Percentiles rank a stretch among this genome's conserved stretches.
phyloP scores from a whole-genome alignment of 352 stramenopile genomes.

The Globisporangium orthogonon region DNA sequence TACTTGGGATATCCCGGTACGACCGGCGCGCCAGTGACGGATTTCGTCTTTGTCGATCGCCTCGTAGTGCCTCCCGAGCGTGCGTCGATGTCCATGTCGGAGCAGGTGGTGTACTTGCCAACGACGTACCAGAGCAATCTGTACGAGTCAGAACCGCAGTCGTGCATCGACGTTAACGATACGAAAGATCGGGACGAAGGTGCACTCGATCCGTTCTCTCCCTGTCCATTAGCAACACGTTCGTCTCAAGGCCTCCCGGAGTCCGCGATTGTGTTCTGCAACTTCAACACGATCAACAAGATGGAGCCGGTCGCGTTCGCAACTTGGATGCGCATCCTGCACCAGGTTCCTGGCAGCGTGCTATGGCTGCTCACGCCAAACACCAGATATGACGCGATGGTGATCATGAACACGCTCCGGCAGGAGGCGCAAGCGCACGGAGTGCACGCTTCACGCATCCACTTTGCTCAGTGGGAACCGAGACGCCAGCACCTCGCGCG shows the following conservation, averaged over 20 bases:
- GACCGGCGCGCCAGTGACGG: conserved; percentile 57
- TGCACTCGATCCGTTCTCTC: not conserved
- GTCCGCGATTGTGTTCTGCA: conserved; percentile 68
- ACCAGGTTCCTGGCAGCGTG: conserved; percentile 71
- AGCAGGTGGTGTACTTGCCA: conserved; percentile 87
- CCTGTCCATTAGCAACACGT: conserved; percentile 19
- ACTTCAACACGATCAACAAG: conserved; percentile 94
- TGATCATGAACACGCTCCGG: conserved; percentile 34
- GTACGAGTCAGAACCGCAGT: conserved; percentile 31
- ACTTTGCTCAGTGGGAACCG: conserved; percentile 58
- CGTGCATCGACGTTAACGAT: conserved; percentile 1
- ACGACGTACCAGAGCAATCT: conserved; percentile 90
- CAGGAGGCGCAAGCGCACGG: conserved; percentile 59
- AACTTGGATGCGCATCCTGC: conserved; percentile 87
- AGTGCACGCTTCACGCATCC: conserved; percentile 46
- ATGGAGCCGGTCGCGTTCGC: conserved; percentile 88
- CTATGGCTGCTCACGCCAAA: conserved; percentile 79
- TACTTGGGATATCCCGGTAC: conserved; percentile 91
- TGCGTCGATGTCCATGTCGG: conserved; percentile 43
- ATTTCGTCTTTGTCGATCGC: conserved; percentile 78
- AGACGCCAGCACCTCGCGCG: conserved; percentile 79
- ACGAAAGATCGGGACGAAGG: not conserved
- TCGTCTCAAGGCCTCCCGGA: conserved; percentile 21
- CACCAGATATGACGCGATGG: conserved; percentile 12
- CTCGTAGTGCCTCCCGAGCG: conserved; percentile 53